Percentiles rank a stretch among this genome's conserved stretches.
These are phyloP conservation scores for Pleurotus sapidus DNA, from an alignment of 768 basidiomycete genomes.

Conservation along the genomic window DNA sequence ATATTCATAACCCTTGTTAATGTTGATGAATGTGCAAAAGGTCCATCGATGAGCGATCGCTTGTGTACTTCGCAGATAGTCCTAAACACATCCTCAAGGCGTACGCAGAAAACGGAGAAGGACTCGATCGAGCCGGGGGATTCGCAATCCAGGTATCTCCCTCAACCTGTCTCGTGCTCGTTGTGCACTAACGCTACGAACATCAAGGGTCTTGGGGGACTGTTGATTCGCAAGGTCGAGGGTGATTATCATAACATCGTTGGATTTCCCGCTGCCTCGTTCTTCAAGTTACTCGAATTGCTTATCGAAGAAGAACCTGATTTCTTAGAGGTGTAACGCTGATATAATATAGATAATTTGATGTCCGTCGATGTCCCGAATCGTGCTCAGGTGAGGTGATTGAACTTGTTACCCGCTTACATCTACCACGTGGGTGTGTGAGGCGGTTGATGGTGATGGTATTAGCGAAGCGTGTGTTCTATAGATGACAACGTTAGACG, in stretches of 20 bases:
- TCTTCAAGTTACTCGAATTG: constrained; percentile 71
- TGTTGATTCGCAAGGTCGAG: constrained; percentile 81
- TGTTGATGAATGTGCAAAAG: constrained; percentile 29
- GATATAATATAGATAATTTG: background rate
- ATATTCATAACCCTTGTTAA: background rate
- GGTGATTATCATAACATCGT: constrained; percentile 91
- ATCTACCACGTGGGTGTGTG: too few relatives aligned
- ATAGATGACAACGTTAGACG: too few relatives aligned
- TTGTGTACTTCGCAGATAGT: constrained; percentile 76
- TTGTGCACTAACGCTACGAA: background rate
- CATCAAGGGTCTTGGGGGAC: constrained; percentile 70
- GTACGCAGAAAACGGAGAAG: constrained; percentile 85
- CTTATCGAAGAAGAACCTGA: constrained; percentile 74
- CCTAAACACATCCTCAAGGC: constrained; percentile 58
- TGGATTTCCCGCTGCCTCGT: constrained; percentile 88
- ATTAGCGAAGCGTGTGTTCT: too few relatives aligned
- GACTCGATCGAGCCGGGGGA: constrained; percentile 86
- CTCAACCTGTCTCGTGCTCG: too few relatives aligned
- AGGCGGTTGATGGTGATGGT: too few relatives aligned
- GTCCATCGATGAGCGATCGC: constrained; percentile 77
- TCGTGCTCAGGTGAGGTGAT: too few relatives aligned
- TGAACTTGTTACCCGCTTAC: too few relatives aligned
- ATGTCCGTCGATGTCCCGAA: background rate
- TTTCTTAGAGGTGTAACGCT: constrained; percentile 49
- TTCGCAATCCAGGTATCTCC: constrained; percentile 83